A percentile compares a stretch with the other conserved stretches of the same genome.
Evolutionary conservation across 805 yeast genomes (phyloP).

Genomic region (Ogataea populi-albae): DNA sequence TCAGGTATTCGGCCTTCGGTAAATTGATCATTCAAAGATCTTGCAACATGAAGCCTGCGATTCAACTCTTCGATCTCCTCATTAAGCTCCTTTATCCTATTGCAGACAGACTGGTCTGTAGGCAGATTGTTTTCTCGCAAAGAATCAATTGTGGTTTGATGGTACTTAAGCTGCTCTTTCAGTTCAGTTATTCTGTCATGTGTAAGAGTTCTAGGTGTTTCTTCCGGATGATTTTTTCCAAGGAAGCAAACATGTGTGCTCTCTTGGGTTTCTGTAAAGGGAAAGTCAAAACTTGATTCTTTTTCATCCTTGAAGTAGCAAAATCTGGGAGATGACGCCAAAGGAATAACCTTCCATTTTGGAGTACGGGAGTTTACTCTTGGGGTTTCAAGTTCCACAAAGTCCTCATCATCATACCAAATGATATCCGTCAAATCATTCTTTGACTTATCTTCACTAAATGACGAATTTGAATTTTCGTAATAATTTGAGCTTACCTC

Average conservation of each 20-base stretch:
- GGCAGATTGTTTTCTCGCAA: conserved; percentile 9
- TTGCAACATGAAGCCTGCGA: conserved; percentile 26
- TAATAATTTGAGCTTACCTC: conserved; percentile 18
- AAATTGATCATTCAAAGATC: conserved; percentile 24
- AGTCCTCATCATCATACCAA: conserved; percentile 81
- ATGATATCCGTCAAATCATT: conserved; percentile 15
- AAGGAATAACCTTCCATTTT: conserved; percentile 51
- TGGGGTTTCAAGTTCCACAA: conserved; percentile 61
- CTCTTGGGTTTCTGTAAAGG: conserved; percentile 55
- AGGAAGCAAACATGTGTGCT: conserved; percentile 65
- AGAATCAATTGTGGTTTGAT: conserved; percentile 26
- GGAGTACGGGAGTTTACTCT: conserved; percentile 36
- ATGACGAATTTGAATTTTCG: conserved; percentile 21
- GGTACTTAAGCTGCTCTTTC: conserved; percentile 35
- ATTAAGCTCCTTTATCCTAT: conserved; percentile 24
- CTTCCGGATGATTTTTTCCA: conserved; percentile 53
- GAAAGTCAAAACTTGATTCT: conserved; percentile 43
- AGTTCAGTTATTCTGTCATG: conserved; percentile 37
- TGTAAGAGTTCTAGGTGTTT: conserved; percentile 49
- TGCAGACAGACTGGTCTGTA: conserved; percentile 4
- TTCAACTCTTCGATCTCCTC: conserved; percentile 31
- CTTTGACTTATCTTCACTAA: conserved; percentile 8
- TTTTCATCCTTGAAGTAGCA: conserved; percentile 56
- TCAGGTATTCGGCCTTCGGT: conserved; percentile 27
- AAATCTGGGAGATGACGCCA: conserved; percentile 52